Evolutionary conservation across 2,329 filamentous ascomycete species (phyloP).

Genomic region (Colletotrichum cereale): DNA sequence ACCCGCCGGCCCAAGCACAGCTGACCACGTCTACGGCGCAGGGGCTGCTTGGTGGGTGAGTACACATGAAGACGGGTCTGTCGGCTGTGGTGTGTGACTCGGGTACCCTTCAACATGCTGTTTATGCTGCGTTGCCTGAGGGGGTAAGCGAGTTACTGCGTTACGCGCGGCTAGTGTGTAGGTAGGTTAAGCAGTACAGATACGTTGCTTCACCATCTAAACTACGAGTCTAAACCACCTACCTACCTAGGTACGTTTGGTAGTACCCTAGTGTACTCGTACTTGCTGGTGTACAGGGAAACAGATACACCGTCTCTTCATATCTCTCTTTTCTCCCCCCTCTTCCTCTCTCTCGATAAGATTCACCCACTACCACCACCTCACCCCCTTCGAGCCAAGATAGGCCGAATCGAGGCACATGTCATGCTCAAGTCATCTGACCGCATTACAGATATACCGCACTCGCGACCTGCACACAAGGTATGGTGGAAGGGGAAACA

Average conservation of each 20-base stretch:
- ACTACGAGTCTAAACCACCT: background rate
- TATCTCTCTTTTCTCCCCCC: background rate
- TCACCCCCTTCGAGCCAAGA: background rate
- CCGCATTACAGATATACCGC: too few species aligned
- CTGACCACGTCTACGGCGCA: constrained; percentile 28
- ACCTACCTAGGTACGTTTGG: background rate
- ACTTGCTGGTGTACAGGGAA: background rate
- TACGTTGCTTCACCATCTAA: background rate
- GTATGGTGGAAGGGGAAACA: background rate
- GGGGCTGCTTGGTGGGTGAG: background rate
- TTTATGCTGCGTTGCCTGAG: background rate
- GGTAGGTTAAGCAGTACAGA: background rate
- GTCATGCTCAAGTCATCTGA: background rate
- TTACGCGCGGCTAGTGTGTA: background rate
- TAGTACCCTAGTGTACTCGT: background rate
- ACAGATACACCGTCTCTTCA: background rate
- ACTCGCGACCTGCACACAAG: too few species aligned
- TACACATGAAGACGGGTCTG: background rate
- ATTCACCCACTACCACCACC: too few species aligned
- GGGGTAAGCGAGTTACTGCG: background rate
- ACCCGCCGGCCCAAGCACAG: constrained; percentile 23
- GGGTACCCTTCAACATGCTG: background rate
- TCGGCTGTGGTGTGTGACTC: background rate
- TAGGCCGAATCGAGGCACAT: constrained; percentile 20
- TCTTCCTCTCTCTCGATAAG: constrained; percentile 9